These are phyloP conservation scores for Suillus subluteus DNA, from an alignment of 768 basidiomycete genomes.

Conservation along the genomic window DNA sequence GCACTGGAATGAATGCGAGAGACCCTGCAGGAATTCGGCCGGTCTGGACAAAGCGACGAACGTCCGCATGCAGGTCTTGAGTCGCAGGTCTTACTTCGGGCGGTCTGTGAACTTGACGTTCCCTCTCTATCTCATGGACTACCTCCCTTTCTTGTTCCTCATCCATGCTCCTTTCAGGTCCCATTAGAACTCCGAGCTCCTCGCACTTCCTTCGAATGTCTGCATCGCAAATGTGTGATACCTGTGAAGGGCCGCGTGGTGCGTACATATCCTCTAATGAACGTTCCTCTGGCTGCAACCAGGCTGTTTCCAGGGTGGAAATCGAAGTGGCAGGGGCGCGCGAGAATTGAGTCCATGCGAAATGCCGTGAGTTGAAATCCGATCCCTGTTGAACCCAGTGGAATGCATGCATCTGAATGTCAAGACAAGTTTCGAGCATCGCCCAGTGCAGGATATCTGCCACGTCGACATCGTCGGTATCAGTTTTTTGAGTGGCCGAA, in stretches of 20 bases:
- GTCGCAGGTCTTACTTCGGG: constrained; percentile 23
- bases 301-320: constrained; percentile 21
- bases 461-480: too few relatives aligned
- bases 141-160: constrained; percentile 58
- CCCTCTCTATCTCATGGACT: constrained; percentile 45
- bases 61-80: constrained; percentile 28
- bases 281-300: constrained; percentile 46
- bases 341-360: too few relatives aligned
- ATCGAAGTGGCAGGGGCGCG: background rate
- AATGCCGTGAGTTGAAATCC: too few relatives aligned
- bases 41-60: constrained; percentile 28
- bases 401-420: too few relatives aligned
- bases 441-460: too few relatives aligned
- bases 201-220: constrained; percentile 20
- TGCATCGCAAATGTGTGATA: background rate
- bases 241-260: background rate
- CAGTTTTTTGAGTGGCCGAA: too few relatives aligned
- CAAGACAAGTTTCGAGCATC: too few relatives aligned
- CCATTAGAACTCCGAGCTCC: constrained; percentile 19
- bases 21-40: constrained; percentile 29
- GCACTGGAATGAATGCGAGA: constrained; percentile 24
- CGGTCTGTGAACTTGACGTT: constrained; percentile 43
- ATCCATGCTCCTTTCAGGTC: constrained; percentile 31
- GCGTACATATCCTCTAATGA: constrained; percentile 40
- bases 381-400: too few relatives aligned